phyloP scores from a whole-genome alignment of 192 early-diverging fungal genomes.

The Coemansia sp. region DNA sequence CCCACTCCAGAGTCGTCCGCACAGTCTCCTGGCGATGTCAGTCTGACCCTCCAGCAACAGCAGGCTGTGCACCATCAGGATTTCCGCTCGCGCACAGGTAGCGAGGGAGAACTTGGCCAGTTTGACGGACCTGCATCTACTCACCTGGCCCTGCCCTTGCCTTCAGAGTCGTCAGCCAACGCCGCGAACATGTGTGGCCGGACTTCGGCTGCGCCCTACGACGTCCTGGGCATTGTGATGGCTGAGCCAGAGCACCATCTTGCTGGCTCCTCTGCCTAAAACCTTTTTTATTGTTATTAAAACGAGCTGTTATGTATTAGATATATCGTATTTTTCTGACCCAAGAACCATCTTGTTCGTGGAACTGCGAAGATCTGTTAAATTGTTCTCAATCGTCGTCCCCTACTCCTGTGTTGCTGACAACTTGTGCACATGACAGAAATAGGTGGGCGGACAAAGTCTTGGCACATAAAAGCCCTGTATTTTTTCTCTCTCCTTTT shows the following conservation, averaged over 20 bases:
- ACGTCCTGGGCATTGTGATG: constrained; percentile 56
- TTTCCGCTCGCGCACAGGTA: constrained; percentile 42
- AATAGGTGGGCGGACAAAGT: not conserved
- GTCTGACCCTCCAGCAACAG: constrained; percentile 6
- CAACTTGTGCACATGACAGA: not conserved
- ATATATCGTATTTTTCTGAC: not conserved
- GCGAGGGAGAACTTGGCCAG: constrained; percentile 55
- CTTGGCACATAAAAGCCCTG: not conserved
- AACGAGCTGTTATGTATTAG: constrained; percentile 6
- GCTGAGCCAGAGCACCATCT: constrained; percentile 49
- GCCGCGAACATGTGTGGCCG: constrained; percentile 46
- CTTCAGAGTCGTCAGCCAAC: constrained; percentile 30
- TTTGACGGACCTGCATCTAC: constrained; percentile 55
- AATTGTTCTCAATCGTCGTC: not conserved
- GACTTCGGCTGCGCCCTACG: constrained; percentile 44
- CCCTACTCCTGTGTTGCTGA: not conserved
- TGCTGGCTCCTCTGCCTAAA: constrained; percentile 36
- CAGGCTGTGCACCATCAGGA: constrained; percentile 29
- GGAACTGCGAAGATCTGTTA: not conserved
- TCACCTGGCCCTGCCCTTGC: constrained; percentile 51
- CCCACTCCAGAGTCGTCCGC: constrained; percentile 13
- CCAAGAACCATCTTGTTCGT: not conserved
- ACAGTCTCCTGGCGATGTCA: not conserved
- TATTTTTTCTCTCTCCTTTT: no score
- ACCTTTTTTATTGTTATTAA: not conserved